These are phyloP conservation scores for Fusarium mexicanum DNA, from an alignment of 2,329 filamentous ascomycete species.

Conservation along the genomic window DNA sequence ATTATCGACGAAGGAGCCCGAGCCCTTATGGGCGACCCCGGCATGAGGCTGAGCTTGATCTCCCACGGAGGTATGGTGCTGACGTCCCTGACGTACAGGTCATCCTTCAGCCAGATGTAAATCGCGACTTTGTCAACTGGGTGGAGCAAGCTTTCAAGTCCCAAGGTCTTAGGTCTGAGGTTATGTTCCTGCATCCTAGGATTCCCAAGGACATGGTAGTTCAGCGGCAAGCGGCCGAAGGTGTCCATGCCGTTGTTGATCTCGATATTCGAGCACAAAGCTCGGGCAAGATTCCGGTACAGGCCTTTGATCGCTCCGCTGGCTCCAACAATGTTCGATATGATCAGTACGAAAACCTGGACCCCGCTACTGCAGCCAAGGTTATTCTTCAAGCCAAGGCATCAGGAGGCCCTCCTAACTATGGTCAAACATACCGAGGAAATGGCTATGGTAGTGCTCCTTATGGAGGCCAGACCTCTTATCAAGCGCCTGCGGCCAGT, in stretches of 20 bases:
- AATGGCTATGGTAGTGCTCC: slow-evolving; percentile 43
- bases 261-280: slow-evolving; percentile 76
- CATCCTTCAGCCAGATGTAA: slow-evolving; percentile 80
- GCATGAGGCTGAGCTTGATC: slow-evolving; percentile 68
- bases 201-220: slow-evolving; percentile 83
- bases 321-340: slow-evolving; percentile 82
- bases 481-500: slow-evolving; percentile 42
- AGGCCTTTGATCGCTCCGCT: slow-evolving; percentile 83
- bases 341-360: slow-evolving; percentile 86
- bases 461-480: slow-evolving; percentile 47
- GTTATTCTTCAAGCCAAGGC: slow-evolving; percentile 78
- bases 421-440: slow-evolving; percentile 45
- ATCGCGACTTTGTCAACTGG: slow-evolving; percentile 83
- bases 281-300: slow-evolving; percentile 78
- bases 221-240: slow-evolving; percentile 85
- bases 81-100: slow-evolving; percentile 92
- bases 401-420: slow-evolving; percentile 42
- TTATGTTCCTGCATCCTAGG: slow-evolving; percentile 81
- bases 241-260: slow-evolving; percentile 85
- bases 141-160: slow-evolving; percentile 80
- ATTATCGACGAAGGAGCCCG: slow-evolving; percentile 75
- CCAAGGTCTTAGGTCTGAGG: slow-evolving; percentile 77
- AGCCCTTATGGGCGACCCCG: slow-evolving; percentile 67
- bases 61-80: slow-evolving; percentile 76
- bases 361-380: slow-evolving; percentile 81